Conservation (phyloP, 1,284 basidiomycete genomes). For the Pseudozyma hubeiensis region DNA sequence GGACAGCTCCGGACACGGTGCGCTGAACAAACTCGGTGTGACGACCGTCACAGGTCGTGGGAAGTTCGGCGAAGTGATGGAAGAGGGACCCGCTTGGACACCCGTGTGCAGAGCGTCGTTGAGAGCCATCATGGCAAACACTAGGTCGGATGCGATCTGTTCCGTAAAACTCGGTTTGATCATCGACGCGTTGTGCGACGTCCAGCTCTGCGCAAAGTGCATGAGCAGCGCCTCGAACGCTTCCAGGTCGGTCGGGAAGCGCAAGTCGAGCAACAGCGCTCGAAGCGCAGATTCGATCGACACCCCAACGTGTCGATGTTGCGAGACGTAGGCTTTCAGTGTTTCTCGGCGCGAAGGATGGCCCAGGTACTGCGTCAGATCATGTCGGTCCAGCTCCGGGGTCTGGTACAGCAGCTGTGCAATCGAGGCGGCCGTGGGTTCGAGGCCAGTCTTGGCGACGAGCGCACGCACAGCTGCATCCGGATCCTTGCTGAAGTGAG, state of each 20-base stretch:
- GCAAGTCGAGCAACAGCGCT: conserved; percentile 81
- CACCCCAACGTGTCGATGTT: conserved; percentile 84
- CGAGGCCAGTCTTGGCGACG: conserved; percentile 55
- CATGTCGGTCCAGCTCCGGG: conserved; percentile 83
- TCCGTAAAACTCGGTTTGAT: conserved; percentile 53
- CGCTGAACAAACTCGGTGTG: conserved; percentile 54
- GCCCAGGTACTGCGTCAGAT: conserved; percentile 84
- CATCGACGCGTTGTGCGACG: conserved; percentile 77
- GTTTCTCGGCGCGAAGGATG: conserved; percentile 77
- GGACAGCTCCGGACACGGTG: conserved; percentile 29
- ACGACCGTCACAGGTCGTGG: conserved; percentile 23
- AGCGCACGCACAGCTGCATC: conserved; percentile 62
- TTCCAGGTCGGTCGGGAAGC: conserved; percentile 77
- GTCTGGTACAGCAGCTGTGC: conserved; percentile 87
- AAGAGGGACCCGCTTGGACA: conserved; percentile 8
- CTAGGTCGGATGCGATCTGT: conserved; percentile 73
- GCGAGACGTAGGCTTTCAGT: conserved; percentile 84
- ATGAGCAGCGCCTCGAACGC: conserved; percentile 76
- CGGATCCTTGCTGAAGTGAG: conserved; percentile 74
- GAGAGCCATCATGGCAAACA: conserved; percentile 85
- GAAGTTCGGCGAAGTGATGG: conserved; percentile 28
- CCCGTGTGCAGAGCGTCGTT: conserved; percentile 73
- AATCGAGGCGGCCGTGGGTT: conserved; percentile 72
- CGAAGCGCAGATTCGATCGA: conserved; percentile 89
- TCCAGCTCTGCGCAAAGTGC: conserved; percentile 87